phyloP scores from a whole-genome alignment of 179 eudicot species.

The Drosera spatulata region DNA sequence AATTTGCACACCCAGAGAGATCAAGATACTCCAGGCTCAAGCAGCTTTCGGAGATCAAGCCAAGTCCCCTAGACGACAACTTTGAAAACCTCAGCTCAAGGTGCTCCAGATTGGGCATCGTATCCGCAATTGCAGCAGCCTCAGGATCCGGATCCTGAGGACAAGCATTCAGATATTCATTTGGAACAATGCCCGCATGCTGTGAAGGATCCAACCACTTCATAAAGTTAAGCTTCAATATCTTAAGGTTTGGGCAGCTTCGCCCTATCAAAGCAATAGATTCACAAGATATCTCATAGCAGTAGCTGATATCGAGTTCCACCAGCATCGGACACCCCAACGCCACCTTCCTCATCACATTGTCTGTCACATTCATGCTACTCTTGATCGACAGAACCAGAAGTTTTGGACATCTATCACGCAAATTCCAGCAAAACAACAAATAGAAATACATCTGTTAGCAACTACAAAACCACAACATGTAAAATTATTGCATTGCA shows the following conservation, averaged over 20 bases:
- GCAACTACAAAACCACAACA: neutral
- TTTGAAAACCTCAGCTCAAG: constrained; percentile 79
- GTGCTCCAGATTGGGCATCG: constrained; percentile 52
- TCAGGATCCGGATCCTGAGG: constrained; percentile 87
- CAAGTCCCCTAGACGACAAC: constrained; percentile 57
- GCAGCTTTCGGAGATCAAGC: constrained; percentile 58
- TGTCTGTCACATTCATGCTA: constrained; percentile 56
- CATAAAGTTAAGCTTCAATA: constrained; percentile 64
- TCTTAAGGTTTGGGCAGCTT: constrained; percentile 39
- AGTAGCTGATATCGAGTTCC: constrained; percentile 79
- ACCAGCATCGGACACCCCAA: constrained; percentile 47
- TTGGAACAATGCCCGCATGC: constrained; percentile 60
- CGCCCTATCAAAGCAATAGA: constrained; percentile 50
- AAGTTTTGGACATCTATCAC: constrained; percentile 69
- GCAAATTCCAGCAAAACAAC: neutral
- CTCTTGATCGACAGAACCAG: constrained; percentile 73
- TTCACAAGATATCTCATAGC: constrained; percentile 74
- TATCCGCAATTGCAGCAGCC: constrained; percentile 63
- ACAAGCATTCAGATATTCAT: constrained; percentile 47
- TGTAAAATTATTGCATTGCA: neutral
- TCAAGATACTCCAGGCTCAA: constrained; percentile 50
- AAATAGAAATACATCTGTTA: neutral
- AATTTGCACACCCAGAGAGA: constrained; percentile 63
- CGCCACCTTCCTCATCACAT: constrained; percentile 40
- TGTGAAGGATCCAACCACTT: constrained; percentile 79